Conservation (phyloP, 108 stramenopile species). For the Cylindrotheca closterium region DNA sequence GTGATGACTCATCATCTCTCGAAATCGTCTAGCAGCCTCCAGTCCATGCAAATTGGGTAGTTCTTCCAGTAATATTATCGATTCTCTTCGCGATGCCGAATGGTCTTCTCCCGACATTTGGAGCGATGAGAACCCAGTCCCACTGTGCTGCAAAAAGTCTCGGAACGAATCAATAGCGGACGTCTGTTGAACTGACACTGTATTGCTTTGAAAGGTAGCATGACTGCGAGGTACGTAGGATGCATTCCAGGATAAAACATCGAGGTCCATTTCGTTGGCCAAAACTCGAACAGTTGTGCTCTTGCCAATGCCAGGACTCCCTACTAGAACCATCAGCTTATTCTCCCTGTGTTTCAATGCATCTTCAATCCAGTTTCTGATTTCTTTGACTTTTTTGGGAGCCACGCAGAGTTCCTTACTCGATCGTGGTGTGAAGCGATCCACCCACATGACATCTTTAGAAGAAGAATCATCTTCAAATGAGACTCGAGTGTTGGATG, state of each 20-base stretch:
- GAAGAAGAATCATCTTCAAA: not conserved
- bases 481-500: constrained; percentile 13
- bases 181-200: constrained; percentile 35
- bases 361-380: constrained; percentile 47
- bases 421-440: constrained; percentile 54
- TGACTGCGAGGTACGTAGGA: constrained; percentile 34
- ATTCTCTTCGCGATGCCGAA: constrained; percentile 7
- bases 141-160: constrained; percentile 61
- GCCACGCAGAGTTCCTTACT: constrained; percentile 71
- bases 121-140: constrained; percentile 56
- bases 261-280: constrained; percentile 52
- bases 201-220: not conserved
- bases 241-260: constrained; percentile 71
- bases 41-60: constrained; percentile 64
- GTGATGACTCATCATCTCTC: constrained; percentile 61
- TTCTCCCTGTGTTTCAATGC: constrained; percentile 8
- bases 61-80: constrained; percentile 72
- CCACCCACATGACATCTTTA: constrained; percentile 50
- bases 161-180: constrained; percentile 66
- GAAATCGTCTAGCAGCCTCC: constrained; percentile 54
- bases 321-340: constrained; percentile 72
- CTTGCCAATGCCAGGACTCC: constrained; percentile 81
- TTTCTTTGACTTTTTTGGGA: constrained; percentile 79
- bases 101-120: constrained; percentile 1
- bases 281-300: constrained; percentile 58